Base-by-base conservation (phyloP, 2,329 filamentous ascomycete species). In the Alternaria dauci region DNA sequence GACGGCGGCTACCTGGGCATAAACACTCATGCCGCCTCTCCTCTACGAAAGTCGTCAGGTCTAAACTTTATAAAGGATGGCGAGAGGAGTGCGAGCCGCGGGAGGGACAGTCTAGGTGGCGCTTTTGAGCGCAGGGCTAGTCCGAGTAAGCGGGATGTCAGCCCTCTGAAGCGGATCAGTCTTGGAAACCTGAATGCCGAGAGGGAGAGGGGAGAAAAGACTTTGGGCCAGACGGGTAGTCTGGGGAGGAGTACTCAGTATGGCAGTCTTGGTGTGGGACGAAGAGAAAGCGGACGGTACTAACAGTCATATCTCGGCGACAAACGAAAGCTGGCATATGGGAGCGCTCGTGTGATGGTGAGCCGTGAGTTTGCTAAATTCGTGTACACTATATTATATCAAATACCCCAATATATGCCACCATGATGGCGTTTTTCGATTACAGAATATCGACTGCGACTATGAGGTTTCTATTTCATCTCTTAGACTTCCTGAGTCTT, bases 1-100 rank as follows among this genome's bases (percentile, higher is more conserved):
- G 88, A 90, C 73, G 93, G 93, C 16, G 93, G 94, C 2, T 94
- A 86, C 73, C 82, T 97, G 51, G 93, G 94, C 14, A 85, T 96
- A 1, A 93, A 89, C 76, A 90, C 86, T 6, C 92, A 96, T 76
- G 88, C 89, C 6, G 91, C 89, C 41, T 96, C 92, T 11, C 94
- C 94, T 0, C 78, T 98, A 12, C 90, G 93, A 71, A 97, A 96
- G 76, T 85, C 91, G 2, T 88, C 83, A 69, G 92, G 81, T 78
- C 87, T 78, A 78, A 91, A 83, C 58, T 78, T 79, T 56, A 61
- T 81, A 8, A 64, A 78, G 25, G 74, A 78, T 20, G 72, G 71
- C 9, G 65, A 68, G 48, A 50, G 59, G n/a, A 62, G 61, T 25
- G 60, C 41, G 6, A 55, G 60, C 3, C 56, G 69, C 14, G 52